A percentile compares a stretch with the other conserved stretches of the same genome.
Conservation (phyloP, 352 stramenopile genomes). For the Pythium pyrilobum region DNA sequence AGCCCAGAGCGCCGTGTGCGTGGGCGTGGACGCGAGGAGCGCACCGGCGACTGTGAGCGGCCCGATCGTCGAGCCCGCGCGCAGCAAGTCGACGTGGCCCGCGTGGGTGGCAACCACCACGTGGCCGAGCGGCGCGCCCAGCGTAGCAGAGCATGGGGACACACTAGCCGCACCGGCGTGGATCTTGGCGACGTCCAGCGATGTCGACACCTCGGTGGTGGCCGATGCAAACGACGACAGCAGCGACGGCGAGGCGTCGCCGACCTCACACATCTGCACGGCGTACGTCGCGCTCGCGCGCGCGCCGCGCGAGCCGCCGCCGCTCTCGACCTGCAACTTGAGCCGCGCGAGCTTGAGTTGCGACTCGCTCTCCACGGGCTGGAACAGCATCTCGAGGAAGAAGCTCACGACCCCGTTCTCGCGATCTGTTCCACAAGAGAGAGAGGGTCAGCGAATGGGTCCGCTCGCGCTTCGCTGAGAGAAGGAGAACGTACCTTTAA, state of each 20-base stretch:
- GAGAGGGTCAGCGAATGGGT: too few species aligned
- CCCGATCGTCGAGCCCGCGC: slow-evolving; percentile 1
- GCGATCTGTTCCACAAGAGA: slow-evolving; percentile 37
- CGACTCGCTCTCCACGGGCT: slow-evolving; percentile 27
- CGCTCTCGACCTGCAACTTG: slow-evolving; percentile 47
- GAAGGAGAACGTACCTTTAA: slow-evolving; percentile 66
- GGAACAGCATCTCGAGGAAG: slow-evolving; percentile 58
- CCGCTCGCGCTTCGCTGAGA: too few species aligned
- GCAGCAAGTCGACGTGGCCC: slow-evolving; percentile 10
- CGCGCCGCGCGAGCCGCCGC: slow-evolving; percentile 6
- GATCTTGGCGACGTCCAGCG: neutral
- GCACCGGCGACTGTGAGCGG: neutral
- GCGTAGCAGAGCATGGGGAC: too few species aligned
- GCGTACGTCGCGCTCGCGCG: slow-evolving; percentile 29
- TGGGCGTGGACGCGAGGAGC: neutral
- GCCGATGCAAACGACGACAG: slow-evolving; percentile 20
- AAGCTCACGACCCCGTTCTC: slow-evolving; percentile 42
- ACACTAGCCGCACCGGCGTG: neutral
- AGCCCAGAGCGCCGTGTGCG: slow-evolving; percentile 1
- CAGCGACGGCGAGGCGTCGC: slow-evolving; percentile 37
- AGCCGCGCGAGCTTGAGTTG: slow-evolving; percentile 50
- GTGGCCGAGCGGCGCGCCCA: neutral
- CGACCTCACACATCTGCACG: slow-evolving; percentile 54
- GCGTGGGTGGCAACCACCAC: neutral
- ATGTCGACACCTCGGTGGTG: neutral